Percentiles rank a stretch among this genome's conserved stretches.
Conservation (phyloP, 2,329 filamentous ascomycete genomes). For the Metarhizium robertsii region DNA sequence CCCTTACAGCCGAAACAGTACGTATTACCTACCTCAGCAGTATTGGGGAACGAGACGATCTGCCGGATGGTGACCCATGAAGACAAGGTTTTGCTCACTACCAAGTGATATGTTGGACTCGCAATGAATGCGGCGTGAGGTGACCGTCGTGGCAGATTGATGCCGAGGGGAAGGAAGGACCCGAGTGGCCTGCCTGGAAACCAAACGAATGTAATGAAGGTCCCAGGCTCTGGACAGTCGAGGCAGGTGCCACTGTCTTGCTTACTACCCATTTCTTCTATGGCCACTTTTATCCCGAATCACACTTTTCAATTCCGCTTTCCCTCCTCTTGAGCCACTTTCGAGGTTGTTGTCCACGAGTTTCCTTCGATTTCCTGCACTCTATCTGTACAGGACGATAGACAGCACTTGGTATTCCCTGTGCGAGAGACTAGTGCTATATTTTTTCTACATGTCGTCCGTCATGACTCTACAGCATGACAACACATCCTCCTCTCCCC, state of each 20-base stretch:
- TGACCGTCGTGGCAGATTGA: background rate
- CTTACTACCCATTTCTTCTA: background rate
- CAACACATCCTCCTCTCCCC: conserved; percentile 40
- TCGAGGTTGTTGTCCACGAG: background rate
- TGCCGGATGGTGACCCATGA: too few species aligned
- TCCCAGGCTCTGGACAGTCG: background rate
- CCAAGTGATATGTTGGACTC: too few species aligned
- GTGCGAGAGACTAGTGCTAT: background rate
- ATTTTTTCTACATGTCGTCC: background rate
- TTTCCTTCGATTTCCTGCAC: background rate
- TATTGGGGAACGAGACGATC: background rate
- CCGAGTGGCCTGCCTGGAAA: background rate
- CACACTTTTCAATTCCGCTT: background rate
- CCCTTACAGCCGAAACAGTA: background rate
- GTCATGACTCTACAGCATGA: conserved; percentile 18
- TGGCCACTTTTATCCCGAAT: background rate
- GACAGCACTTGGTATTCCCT: background rate
- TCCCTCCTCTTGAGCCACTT: background rate
- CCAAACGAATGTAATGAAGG: background rate
- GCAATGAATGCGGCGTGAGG: background rate
- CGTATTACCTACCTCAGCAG: background rate
- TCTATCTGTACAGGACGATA: background rate
- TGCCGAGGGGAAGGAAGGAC: background rate
- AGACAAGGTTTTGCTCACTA: too few species aligned
- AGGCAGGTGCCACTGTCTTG: background rate